phyloP scores from a whole-genome alignment of 202 grass and related monocot genomes.

The Brachypodium distachyon region DNA sequence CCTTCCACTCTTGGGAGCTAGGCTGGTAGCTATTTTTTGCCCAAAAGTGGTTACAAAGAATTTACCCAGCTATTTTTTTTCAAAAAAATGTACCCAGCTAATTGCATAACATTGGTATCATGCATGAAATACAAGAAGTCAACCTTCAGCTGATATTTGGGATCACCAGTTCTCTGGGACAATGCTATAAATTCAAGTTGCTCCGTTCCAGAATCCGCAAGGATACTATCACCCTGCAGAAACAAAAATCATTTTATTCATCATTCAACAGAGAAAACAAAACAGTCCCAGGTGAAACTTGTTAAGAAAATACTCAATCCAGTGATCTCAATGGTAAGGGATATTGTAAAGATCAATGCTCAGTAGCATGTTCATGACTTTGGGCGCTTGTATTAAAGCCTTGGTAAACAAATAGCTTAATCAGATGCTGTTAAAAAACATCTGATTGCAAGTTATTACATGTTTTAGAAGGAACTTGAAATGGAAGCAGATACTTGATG shows the following conservation, averaged over 20 bases:
- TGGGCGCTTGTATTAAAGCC: background rate
- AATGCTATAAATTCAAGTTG: slow-evolving; percentile 98
- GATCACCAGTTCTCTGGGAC: slow-evolving; percentile 86
- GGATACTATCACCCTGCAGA: slow-evolving; percentile 79
- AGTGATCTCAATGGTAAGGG: background rate
- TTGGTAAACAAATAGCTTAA: slow-evolving; percentile 7
- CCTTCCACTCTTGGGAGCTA: background rate
- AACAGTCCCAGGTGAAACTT: slow-evolving; percentile 1
- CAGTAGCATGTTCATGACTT: background rate
- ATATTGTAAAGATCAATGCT: background rate
- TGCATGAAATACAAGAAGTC: slow-evolving; percentile 9
- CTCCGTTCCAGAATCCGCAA: slow-evolving; percentile 96
- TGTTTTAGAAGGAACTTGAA: slow-evolving; percentile 7
- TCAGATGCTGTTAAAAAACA: background rate
- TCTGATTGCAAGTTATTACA: background rate
- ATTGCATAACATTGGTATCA: slow-evolving; percentile 14
- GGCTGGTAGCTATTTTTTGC: background rate
- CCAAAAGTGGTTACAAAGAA: background rate
- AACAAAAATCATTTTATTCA: slow-evolving; percentile 21
- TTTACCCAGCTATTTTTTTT: slow-evolving; percentile 14
- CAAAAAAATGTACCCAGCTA: background rate
- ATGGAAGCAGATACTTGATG: background rate
- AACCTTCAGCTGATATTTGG: slow-evolving; percentile 92
- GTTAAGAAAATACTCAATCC: background rate
- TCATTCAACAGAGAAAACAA: background rate